Conservation (phyloP, 164 flowering plant species). For the Umbellularia californica region DNA sequence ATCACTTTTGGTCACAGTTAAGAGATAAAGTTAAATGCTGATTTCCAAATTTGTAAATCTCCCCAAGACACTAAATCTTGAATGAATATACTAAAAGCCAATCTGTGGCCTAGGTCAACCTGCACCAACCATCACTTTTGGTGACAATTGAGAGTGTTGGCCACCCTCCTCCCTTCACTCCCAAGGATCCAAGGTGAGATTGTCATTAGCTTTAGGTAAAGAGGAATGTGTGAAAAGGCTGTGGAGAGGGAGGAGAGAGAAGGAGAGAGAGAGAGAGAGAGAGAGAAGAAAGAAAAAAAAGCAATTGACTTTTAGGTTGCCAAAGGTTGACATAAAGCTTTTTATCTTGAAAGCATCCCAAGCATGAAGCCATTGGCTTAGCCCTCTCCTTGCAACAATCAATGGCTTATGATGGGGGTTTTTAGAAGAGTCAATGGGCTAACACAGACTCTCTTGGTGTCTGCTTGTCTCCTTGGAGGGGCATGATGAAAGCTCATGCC, state of each 20-base stretch:
- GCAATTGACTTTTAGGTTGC: constrained; percentile 36
- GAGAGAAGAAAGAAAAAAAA: constrained; percentile 5
- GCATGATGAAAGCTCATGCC: constrained; percentile 12
- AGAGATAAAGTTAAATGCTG: too few species aligned
- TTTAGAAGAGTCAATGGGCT: constrained; percentile 32
- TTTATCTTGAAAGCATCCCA: constrained; percentile 36
- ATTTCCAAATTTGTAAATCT: too few species aligned
- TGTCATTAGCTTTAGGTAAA: constrained; percentile 5
- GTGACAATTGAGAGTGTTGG: constrained; percentile 32
- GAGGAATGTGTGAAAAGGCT: constrained; percentile 15
- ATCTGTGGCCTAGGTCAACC: constrained; percentile 1
- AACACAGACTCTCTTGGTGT: constrained; percentile 41
- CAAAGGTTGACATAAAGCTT: constrained; percentile 16
- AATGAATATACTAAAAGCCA: not conserved
- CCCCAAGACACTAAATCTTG: too few species aligned
- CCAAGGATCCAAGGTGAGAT: constrained; percentile 28
- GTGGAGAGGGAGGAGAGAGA: not conserved
- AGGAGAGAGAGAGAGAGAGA: too few species aligned
- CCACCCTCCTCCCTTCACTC: constrained; percentile 37
- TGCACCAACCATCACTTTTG: constrained; percentile 18
- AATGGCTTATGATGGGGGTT: constrained; percentile 35
- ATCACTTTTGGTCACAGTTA: too few species aligned
- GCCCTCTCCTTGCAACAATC: constrained; percentile 19
- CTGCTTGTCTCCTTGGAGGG: constrained; percentile 36
- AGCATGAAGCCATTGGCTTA: constrained; percentile 14